phyloP scores from a whole-genome alignment of 176 grass and related monocot species.

The Carex littledalei region DNA sequence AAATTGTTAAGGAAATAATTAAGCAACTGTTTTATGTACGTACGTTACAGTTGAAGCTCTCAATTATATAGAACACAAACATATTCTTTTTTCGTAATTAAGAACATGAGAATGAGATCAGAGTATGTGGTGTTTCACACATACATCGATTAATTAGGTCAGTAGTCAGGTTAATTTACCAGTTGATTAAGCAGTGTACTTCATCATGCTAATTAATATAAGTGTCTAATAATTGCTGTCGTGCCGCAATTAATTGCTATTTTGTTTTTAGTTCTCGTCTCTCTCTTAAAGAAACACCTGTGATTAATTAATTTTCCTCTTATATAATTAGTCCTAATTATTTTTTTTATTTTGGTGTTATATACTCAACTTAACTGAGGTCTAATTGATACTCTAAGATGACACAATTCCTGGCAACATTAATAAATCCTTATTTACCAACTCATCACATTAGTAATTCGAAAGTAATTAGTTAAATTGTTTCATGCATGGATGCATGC shows the following conservation, averaged over 20 bases:
- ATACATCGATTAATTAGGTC: neutral
- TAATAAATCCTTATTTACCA: no score
- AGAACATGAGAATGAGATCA: neutral
- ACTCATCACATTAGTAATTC: neutral
- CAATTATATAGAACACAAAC: neutral
- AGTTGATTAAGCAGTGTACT: conserved; percentile 9
- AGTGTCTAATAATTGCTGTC: neutral
- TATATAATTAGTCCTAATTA: no score
- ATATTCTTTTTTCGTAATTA: neutral
- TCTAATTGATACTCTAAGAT: no score
- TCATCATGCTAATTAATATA: no score
- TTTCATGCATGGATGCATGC: no score
- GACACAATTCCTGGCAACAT: no score
- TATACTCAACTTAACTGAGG: no score
- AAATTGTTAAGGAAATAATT: neutral
- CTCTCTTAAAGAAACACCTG: no score
- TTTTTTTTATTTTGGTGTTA: no score
- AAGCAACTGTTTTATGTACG: neutral
- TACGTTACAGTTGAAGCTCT: neutral
- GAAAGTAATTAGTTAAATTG: neutral
- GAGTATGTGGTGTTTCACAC: neutral
- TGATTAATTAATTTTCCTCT: no score
- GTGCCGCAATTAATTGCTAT: no score
- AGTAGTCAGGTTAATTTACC: conserved; percentile 8
- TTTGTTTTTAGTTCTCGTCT: no score